Evolutionary conservation across 805 yeast species (phyloP).

Genomic region (Ogataea salicorniae): DNA sequence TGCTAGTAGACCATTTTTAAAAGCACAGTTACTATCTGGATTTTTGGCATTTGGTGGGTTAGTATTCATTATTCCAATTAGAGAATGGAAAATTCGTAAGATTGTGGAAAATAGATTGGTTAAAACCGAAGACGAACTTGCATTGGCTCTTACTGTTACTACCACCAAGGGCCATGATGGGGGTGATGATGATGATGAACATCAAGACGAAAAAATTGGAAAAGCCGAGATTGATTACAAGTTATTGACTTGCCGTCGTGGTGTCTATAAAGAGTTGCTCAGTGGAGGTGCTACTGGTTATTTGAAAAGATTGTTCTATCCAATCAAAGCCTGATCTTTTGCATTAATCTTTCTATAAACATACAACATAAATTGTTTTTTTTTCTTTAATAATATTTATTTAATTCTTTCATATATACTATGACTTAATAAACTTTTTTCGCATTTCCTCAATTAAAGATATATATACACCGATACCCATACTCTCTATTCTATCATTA

Average conservation of each 20-base stretch:
- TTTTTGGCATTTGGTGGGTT: constrained; percentile 41
- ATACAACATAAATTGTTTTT: too few relatives aligned
- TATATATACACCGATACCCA: too few relatives aligned
- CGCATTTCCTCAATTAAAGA: too few relatives aligned
- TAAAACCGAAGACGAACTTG: constrained; percentile 7
- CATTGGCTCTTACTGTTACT: constrained; percentile 1
- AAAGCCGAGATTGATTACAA: constrained; percentile 2
- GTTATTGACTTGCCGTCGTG: constrained; percentile 7
- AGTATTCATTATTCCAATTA: constrained; percentile 36
- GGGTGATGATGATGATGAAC: background rate
- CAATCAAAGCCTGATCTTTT: constrained; percentile 14
- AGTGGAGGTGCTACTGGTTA: constrained; percentile 14
- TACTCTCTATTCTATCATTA: too few relatives aligned
- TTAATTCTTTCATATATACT: too few relatives aligned
- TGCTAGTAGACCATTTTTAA: constrained; percentile 40
- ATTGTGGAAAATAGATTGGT: constrained; percentile 23
- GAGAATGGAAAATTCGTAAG: constrained; percentile 47
- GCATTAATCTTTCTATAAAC: background rate
- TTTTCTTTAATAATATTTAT: too few relatives aligned
- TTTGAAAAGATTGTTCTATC: constrained; percentile 19
- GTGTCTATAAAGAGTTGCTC: constrained; percentile 15
- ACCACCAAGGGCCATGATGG: background rate
- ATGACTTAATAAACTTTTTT: too few relatives aligned
- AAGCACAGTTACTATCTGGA: constrained; percentile 61
- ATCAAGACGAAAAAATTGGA: background rate